Evolutionary conservation across 2,329 filamentous ascomycete species (phyloP), one percentile per base, ranked within the genome.

Genomic region (Blumeriella jaapii): DNA sequence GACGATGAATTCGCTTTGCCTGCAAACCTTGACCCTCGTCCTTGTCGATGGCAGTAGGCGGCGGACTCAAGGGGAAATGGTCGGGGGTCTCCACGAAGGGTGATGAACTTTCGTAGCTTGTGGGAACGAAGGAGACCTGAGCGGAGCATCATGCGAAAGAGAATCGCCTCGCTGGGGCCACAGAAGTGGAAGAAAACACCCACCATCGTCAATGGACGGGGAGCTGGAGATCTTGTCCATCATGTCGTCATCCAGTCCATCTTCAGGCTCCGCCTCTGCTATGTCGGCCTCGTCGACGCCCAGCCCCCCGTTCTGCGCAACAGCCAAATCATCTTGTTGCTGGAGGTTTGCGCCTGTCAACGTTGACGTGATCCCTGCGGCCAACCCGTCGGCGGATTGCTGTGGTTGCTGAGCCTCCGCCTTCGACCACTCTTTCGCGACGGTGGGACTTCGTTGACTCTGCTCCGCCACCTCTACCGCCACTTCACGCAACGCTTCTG

Each of bases 201-300:
- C 78, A 98, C 89, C 89, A 80, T 96, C 89, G 68, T 93, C 86
- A 61, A 98, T 98, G 52, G 89, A 96, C 56, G 91, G 91, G 53
- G 89, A 96, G 61, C 87, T 96, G 53, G 89, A 96, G 48, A 98
- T 95, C 61, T 91, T 91, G 65, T 96, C 91, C 82, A 93, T 85
- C 77, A 94, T 78, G 60, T 96, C 89, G 61, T 95, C 78, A 36
- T 57, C 86, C 58, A 86, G 63, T 51, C 82, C 72, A 49, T 82
- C 81, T 41, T 83, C 74, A 30, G 69, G 82, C 51, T 79, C 78
- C 31, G 74, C 75, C 46, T 74, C 73, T 49, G 80, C 71, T 52
- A 74, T 61, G 45, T 83, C 77, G 30, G 69, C 74, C 44, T 81
- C 77, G 57, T 60, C 27, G 65, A 55, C 22, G 52, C 63, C 61